A percentile compares a stretch with the other conserved stretches of the same genome.
phyloP scores from a whole-genome alignment of 352 stramenopile species.

The Lagenidium giganteum region DNA sequence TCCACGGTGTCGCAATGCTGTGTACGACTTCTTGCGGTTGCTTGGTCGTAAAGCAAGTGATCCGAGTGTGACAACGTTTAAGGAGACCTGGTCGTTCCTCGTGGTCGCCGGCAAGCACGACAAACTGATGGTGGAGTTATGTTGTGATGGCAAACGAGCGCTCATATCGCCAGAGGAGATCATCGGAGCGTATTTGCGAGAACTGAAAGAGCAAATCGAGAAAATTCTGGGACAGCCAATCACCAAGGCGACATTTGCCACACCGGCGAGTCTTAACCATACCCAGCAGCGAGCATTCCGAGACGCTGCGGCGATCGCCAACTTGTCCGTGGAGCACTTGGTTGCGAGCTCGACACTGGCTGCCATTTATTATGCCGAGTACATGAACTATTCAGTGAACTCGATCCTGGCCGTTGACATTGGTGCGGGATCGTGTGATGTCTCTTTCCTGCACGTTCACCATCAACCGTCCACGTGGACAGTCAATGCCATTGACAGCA shows the following conservation, averaged over 20 bases:
- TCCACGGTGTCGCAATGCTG: not conserved
- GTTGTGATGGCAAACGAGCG: not conserved
- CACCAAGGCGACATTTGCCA: constrained; percentile 16
- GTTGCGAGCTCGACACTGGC: constrained; percentile 32
- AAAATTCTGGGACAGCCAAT: constrained; percentile 12
- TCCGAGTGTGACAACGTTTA: constrained; percentile 2
- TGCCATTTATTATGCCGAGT: not conserved
- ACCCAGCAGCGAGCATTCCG: constrained; percentile 35
- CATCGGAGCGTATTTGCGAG: constrained; percentile 27
- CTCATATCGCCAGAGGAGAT: constrained; percentile 34
- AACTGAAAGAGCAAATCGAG: constrained; percentile 31
- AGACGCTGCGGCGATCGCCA: constrained; percentile 32
- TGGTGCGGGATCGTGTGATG: constrained; percentile 24
- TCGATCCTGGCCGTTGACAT: constrained; percentile 29
- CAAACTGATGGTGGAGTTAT: constrained; percentile 30
- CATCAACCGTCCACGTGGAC: too few species aligned
- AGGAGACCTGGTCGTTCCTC: constrained; percentile 24
- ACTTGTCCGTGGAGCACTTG: constrained; percentile 17
- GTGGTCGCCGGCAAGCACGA: constrained; percentile 17
- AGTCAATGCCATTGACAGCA: too few species aligned
- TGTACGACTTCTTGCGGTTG: constrained; percentile 14
- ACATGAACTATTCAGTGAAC: constrained; percentile 11
- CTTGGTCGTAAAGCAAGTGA: constrained; percentile 11
- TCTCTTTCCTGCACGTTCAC: constrained; percentile 18
- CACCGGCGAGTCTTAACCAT: constrained; percentile 35